phyloP scores from a whole-genome alignment of 768 basidiomycete species.

The Saitozyma sp. region DNA sequence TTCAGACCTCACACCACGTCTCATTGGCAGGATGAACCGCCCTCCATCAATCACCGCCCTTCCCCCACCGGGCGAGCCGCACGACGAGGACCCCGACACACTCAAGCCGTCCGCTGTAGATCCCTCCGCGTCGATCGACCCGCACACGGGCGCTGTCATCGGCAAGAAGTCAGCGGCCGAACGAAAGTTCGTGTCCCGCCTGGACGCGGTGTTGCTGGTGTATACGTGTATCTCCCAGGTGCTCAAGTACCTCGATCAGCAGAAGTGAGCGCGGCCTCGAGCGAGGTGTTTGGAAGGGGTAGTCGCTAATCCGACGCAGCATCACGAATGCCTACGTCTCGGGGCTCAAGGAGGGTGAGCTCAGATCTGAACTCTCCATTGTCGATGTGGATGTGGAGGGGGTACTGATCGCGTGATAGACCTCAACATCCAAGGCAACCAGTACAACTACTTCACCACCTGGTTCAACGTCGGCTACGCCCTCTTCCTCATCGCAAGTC shows the following conservation, averaged over 20 bases:
- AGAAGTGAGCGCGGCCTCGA: constrained; percentile 5
- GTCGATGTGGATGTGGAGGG: not conserved
- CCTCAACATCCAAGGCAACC: constrained; percentile 37
- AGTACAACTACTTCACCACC: constrained; percentile 45
- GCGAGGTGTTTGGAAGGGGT: too few species aligned
- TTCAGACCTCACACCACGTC: too few species aligned
- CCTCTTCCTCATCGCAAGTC: constrained; percentile 5
- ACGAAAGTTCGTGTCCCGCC: constrained; percentile 27
- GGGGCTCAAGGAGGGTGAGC: constrained; percentile 43
- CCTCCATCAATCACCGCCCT: too few species aligned
- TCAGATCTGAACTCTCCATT: too few species aligned
- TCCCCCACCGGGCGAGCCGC: too few species aligned
- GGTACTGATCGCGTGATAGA: constrained; percentile 12
- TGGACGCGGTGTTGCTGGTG: constrained; percentile 35
- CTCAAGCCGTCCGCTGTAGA: constrained; percentile 11
- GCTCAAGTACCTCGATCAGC: constrained; percentile 41
- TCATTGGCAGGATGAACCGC: too few species aligned
- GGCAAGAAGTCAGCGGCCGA: constrained; percentile 26
- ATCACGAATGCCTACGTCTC: constrained; percentile 33
- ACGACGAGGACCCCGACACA: too few species aligned
- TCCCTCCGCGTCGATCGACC: constrained; percentile 21
- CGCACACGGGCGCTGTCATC: constrained; percentile 28
- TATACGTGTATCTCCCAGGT: constrained; percentile 29
- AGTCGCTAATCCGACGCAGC: not conserved
- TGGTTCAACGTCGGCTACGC: constrained; percentile 28